Percentiles rank a stretch among this genome's conserved stretches.
phyloP scores from a whole-genome alignment of 768 basidiomycete genomes.

The Kwoniella newhampshirensis region DNA sequence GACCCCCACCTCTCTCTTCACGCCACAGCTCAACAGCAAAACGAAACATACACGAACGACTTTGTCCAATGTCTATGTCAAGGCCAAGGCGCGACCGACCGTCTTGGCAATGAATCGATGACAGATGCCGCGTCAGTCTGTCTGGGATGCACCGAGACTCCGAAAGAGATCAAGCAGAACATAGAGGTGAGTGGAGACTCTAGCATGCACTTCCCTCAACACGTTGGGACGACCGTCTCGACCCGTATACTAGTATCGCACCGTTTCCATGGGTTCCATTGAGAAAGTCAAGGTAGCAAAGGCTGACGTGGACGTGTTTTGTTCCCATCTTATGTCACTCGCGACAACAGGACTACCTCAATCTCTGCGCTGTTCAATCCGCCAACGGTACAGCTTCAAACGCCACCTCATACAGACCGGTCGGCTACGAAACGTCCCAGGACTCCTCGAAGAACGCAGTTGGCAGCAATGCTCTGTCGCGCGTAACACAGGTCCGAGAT shows the following conservation, averaged over 20 bases:
- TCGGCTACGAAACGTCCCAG: conserved; percentile 25
- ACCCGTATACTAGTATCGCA: too few species aligned
- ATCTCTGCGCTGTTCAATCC: conserved; percentile 28
- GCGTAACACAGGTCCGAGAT: too few species aligned
- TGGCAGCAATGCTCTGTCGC: too few species aligned
- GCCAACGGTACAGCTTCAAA: conserved; percentile 27
- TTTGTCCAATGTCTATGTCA: conserved; percentile 35
- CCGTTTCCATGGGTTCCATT: neutral
- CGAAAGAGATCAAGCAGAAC: conserved; percentile 20
- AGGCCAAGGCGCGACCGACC: conserved; percentile 15
- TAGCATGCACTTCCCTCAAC: neutral
- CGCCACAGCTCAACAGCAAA: conserved; percentile 20
- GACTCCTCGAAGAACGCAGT: conserved; percentile 12
- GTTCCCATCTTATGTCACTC: neutral
- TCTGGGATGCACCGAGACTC: conserved; percentile 26
- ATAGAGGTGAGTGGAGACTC: conserved; percentile 24
- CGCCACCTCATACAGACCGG: conserved; percentile 24
- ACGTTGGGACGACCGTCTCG: too few species aligned
- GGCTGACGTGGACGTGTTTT: neutral
- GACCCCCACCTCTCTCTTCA: too few species aligned
- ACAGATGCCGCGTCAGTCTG: conserved; percentile 22
- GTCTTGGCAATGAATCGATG: conserved; percentile 23
- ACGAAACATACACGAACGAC: conserved; percentile 28
- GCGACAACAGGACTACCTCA: conserved; percentile 20
- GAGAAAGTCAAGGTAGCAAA: neutral